These are phyloP conservation scores for Gaillardinia entomophila DNA, from an alignment of 805 yeast genomes.

Conservation along the genomic window DNA sequence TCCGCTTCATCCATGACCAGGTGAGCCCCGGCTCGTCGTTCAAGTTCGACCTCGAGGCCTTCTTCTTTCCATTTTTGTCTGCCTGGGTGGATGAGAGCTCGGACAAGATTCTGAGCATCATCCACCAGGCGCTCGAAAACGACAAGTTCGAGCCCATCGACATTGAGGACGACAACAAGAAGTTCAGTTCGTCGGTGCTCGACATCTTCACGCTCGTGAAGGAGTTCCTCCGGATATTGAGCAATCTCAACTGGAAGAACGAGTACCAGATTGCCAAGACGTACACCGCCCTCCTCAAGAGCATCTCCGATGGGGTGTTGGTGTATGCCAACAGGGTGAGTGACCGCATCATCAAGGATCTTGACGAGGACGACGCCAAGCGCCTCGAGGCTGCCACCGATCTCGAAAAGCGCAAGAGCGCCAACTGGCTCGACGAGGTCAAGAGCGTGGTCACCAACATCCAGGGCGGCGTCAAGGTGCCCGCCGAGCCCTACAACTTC, in stretches of 20 bases:
- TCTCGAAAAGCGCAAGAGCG: constrained; percentile 9
- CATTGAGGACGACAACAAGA: constrained; percentile 29
- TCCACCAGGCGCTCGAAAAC: constrained; percentile 47
- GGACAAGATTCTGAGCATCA: constrained; percentile 40
- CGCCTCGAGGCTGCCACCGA: constrained; percentile 6
- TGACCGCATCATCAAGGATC: constrained; percentile 37
- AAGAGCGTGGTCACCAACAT: constrained; percentile 43
- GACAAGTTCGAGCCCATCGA: constrained; percentile 57
- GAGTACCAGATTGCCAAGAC: constrained; percentile 56
- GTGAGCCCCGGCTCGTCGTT: constrained; percentile 38
- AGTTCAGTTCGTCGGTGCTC: constrained; percentile 55
- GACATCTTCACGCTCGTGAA: constrained; percentile 63
- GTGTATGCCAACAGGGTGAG: constrained; percentile 39
- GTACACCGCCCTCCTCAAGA: constrained; percentile 54
- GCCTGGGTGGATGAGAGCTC: constrained; percentile 42
- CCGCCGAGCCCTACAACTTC: constrained; percentile 52
- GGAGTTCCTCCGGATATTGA: constrained; percentile 52
- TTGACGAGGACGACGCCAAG: constrained; percentile 27
- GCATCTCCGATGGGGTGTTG: constrained; percentile 57
- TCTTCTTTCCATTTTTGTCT: constrained; percentile 39
- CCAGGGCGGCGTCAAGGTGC: constrained; percentile 24
- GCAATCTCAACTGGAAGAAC: constrained; percentile 60
- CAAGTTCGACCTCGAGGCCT: constrained; percentile 49
- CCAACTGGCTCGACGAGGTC: constrained; percentile 48
- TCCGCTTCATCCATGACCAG: constrained; percentile 48